Conservation (phyloP, 805 yeast species). For the Yamadazyma sp. region DNA sequence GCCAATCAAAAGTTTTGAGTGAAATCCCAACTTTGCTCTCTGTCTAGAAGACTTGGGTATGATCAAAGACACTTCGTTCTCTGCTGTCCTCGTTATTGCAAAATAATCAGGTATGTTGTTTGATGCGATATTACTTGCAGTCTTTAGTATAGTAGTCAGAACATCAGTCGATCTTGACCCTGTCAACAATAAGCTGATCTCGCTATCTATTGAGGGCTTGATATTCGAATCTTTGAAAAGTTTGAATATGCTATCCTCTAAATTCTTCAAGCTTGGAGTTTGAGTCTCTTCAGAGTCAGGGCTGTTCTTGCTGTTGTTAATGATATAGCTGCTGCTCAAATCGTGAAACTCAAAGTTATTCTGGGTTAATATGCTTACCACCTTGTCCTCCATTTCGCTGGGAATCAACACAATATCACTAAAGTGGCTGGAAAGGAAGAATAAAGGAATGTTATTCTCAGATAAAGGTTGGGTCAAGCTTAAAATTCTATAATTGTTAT, state of each 20-base stretch:
- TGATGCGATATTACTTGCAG: constrained; percentile 39
- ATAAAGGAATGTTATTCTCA: constrained; percentile 54
- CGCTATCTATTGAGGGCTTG: constrained; percentile 43
- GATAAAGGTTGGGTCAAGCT: constrained; percentile 61
- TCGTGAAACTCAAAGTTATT: constrained; percentile 46
- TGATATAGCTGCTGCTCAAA: constrained; percentile 43
- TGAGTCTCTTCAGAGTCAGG: constrained; percentile 1
- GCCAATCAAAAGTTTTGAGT: constrained; percentile 48
- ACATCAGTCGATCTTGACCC: constrained; percentile 58
- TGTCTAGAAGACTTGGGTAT: constrained; percentile 42
- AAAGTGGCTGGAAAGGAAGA: constrained; percentile 62
- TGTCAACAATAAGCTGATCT: constrained; percentile 47
- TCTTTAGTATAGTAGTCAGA: constrained; percentile 39
- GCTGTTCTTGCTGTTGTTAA: constrained; percentile 9
- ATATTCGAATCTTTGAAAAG: constrained; percentile 38
- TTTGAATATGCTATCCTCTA: constrained; percentile 37
- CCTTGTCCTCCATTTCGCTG: constrained; percentile 40
- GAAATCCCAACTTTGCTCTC: constrained; percentile 40
- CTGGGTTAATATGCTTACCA: constrained; percentile 43
- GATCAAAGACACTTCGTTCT: constrained; percentile 49
- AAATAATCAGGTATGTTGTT: constrained; percentile 42
- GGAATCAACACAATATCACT: constrained; percentile 67
- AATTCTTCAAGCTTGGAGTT: constrained; percentile 23
- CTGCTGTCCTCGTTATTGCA: constrained; percentile 53
- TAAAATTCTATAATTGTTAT: constrained; percentile 50